Conservation (phyloP, 805 yeast genomes). For the Candida maesae region DNA sequence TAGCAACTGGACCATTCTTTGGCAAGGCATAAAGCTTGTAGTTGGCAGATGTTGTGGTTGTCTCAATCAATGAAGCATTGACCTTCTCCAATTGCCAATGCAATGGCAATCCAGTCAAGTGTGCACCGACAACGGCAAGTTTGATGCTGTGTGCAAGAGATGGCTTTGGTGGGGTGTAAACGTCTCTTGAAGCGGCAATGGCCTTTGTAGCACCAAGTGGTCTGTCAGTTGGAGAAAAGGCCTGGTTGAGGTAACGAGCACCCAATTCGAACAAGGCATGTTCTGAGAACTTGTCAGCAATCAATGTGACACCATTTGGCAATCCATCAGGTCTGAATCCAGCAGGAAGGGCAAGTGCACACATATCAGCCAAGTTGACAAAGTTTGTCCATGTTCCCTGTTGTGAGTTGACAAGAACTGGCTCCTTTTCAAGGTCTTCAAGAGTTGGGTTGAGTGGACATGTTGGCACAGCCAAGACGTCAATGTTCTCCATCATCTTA, state of each 20-base stretch:
- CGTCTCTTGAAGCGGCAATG: constrained; percentile 35
- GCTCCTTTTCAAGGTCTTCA: constrained; percentile 68
- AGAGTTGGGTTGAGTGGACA: constrained; percentile 90
- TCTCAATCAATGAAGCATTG: constrained; percentile 63
- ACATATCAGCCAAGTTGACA: constrained; percentile 88
- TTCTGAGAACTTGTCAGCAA: constrained; percentile 81
- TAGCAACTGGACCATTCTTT: constrained; percentile 71
- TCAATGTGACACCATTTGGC: constrained; percentile 86
- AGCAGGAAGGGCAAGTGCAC: constrained; percentile 88
- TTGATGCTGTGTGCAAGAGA: constrained; percentile 31
- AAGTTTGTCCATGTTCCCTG: constrained; percentile 99
- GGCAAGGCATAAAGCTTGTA: constrained; percentile 85
- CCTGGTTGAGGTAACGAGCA: constrained; percentile 53
- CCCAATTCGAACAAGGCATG: constrained; percentile 87
- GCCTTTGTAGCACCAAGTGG: constrained; percentile 50
- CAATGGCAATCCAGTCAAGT: constrained; percentile 79
- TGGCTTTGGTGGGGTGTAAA: constrained; percentile 44
- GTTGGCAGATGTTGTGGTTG: constrained; percentile 64
- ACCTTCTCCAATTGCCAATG: constrained; percentile 93
- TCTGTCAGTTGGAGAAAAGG: constrained; percentile 45
- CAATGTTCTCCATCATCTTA: constrained; percentile 52
- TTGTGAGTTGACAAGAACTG: constrained; percentile 74
- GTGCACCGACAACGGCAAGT: constrained; percentile 96
- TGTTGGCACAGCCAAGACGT: constrained; percentile 85
- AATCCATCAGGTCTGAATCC: constrained; percentile 86